A percentile compares a stretch with the other conserved stretches of the same genome.
phyloP scores from a whole-genome alignment of 2,329 filamentous ascomycete species.

The Apiospora marii region DNA sequence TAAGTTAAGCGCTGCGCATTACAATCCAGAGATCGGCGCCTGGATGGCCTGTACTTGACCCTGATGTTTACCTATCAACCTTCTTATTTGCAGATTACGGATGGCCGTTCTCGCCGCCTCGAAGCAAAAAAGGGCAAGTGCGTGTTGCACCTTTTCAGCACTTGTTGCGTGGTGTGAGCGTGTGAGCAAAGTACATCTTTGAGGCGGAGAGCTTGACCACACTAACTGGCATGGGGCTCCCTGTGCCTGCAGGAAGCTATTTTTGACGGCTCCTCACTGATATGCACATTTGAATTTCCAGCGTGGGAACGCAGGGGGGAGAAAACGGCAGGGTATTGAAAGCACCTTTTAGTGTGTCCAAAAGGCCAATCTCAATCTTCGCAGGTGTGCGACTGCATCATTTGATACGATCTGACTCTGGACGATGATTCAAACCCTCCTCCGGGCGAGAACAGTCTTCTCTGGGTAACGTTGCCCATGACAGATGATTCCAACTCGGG shows the following conservation, averaged over 20 bases:
- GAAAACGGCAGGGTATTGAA: background rate
- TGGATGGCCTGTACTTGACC: background rate
- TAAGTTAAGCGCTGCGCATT: background rate
- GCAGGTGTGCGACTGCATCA: background rate
- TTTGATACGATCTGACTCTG: background rate
- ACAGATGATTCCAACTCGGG: background rate
- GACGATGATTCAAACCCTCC: background rate
- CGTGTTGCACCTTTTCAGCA: background rate
- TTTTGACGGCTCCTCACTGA: constrained; percentile 1
- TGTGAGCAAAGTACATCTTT: background rate
- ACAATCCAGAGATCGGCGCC: background rate
- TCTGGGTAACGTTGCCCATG: constrained; percentile 1
- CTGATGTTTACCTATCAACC: background rate
- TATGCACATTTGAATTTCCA: constrained; percentile 2
- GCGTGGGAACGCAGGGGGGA: background rate
- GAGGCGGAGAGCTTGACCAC: constrained; percentile 14
- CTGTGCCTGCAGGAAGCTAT: constrained; percentile 15
- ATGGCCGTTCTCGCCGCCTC: background rate
- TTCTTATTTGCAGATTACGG: background rate
- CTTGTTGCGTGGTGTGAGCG: no score
- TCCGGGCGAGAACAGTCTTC: background rate
- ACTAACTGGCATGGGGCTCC: background rate
- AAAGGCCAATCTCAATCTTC: background rate
- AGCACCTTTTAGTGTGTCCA: background rate
- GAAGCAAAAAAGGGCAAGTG: background rate